Conservation (phyloP, 345 rosid species). For the Citrus reticulata region DNA sequence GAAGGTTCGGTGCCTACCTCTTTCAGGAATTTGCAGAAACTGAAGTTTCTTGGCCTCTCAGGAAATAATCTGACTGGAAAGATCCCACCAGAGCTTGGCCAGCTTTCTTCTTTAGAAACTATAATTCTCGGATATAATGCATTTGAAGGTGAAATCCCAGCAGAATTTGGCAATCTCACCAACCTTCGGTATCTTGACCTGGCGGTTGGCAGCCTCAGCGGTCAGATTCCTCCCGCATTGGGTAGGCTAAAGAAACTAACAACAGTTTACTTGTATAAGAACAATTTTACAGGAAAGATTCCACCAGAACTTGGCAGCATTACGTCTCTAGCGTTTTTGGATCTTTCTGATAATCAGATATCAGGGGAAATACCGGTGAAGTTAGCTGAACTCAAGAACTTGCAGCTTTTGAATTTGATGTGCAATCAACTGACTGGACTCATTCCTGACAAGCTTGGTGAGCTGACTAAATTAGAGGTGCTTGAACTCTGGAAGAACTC, state of each 20-base stretch:
- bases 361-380: constrained; percentile 62
- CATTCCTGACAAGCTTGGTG: constrained; percentile 53
- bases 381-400: constrained; percentile 43
- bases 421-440: constrained; percentile 55
- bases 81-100: constrained; percentile 55
- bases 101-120: constrained; percentile 57
- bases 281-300: constrained; percentile 52
- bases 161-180: constrained; percentile 63
- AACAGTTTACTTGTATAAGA: constrained; percentile 59
- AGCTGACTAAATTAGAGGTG: constrained; percentile 53
- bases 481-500: constrained; percentile 78
- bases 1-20: constrained; percentile 54
- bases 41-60: constrained; percentile 72
- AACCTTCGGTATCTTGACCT: constrained; percentile 65
- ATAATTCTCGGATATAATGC: constrained; percentile 67
- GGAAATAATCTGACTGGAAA: constrained; percentile 68
- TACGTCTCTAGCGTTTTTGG: constrained; percentile 54
- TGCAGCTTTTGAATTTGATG: constrained; percentile 76
- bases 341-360: constrained; percentile 70
- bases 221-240: constrained; percentile 57
- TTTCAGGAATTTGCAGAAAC: constrained; percentile 51
- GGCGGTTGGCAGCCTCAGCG: constrained; percentile 65
- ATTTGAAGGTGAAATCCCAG: constrained; percentile 63
- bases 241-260: constrained; percentile 56
- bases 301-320: constrained; percentile 61